Evolutionary conservation across 2,329 filamentous ascomycete species (phyloP).

Genomic region (Fusarium sp.): DNA sequence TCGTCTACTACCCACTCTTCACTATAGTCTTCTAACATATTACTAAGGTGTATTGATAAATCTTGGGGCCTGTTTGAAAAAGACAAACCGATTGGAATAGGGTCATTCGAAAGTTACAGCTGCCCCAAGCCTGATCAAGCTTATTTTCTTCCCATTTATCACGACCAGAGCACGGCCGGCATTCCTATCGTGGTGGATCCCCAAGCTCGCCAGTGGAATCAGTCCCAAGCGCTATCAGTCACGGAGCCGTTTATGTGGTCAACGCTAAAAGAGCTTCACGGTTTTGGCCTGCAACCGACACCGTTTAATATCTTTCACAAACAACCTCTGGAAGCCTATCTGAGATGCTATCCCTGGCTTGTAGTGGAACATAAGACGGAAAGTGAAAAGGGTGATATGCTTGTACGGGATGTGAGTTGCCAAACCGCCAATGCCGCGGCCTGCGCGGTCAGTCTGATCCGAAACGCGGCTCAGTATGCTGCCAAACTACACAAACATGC

Average conservation of each 20-base stretch:
- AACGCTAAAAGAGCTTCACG: conserved; percentile 1
- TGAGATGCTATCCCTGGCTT: conserved; percentile 42
- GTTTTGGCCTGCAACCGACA: conserved; percentile 10
- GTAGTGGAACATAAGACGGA: conserved; percentile 40
- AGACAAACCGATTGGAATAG: neutral
- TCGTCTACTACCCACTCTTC: neutral
- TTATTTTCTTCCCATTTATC: conserved; percentile 36
- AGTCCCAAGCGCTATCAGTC: neutral
- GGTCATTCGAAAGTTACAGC: neutral
- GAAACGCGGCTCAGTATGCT: conserved; percentile 21
- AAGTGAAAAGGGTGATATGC: too few species aligned
- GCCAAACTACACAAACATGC: conserved; percentile 1
- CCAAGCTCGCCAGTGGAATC: conserved; percentile 13
- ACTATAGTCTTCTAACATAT: neutral
- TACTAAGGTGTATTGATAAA: neutral
- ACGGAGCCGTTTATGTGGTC: conserved; percentile 34
- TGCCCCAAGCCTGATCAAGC: conserved; percentile 31
- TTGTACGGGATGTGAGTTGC: conserved; percentile 5
- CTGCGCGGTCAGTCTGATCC: conserved; percentile 30
- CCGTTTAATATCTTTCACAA: conserved; percentile 16
- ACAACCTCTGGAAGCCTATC: neutral
- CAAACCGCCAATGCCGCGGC: conserved; percentile 35
- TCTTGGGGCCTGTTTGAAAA: conserved; percentile 1
- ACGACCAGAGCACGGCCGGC: neutral
- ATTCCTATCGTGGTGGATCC: conserved; percentile 6